Evolutionary conservation across 352 stramenopile genomes (phyloP), one percentile per base, ranked within the genome.

Genomic region (Phytophthora pisi): DNA sequence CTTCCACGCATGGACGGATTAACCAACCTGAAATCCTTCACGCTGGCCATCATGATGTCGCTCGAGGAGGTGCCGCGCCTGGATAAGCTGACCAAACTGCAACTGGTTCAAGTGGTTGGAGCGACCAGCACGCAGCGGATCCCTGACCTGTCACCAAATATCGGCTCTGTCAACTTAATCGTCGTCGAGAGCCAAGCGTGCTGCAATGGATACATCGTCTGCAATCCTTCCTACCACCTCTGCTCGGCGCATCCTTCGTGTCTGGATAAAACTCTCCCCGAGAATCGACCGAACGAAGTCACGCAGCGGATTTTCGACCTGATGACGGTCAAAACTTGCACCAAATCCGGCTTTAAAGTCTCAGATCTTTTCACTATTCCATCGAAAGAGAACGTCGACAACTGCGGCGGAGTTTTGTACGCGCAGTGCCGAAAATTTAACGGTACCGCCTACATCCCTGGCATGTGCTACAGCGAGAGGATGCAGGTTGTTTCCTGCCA

Each of bases 401-500:
- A 26, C 4, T 82, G 74, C 20, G 40, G 47, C 4, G 74, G 64
- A 9, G 23, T 61, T 1, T 50, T 68, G 45, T 79, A 70, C 42
- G 52, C 45, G 8, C 40, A 74, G 31, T 82, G 71, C 16, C 43
- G 5, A 9, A 28, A 50, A 3, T 15, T 28, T 9, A 24, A 50
- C 16, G 13, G 15, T 16, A 49, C 9, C 23, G 18, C n/a, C 5
- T 45, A 7, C n/a, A 28, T 50, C 13, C n/a, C 13, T 10, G 57
- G 57, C 7, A 47, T 71, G 50, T 71, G 64, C 56, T 70, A 64
- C 51, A 64, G 53, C 20, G 53, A n/a, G 5, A 40, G 40, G 1
- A 58, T 79, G 45, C 66, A 75, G 31, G 66, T 60, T 20, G 20
- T 80, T 8, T 51, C 62, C 18, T 80, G 69, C 28, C 47, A 66